Base-by-base conservation (phyloP, 1,139 yeast species). In the Yamadazyma dendronema region DNA sequence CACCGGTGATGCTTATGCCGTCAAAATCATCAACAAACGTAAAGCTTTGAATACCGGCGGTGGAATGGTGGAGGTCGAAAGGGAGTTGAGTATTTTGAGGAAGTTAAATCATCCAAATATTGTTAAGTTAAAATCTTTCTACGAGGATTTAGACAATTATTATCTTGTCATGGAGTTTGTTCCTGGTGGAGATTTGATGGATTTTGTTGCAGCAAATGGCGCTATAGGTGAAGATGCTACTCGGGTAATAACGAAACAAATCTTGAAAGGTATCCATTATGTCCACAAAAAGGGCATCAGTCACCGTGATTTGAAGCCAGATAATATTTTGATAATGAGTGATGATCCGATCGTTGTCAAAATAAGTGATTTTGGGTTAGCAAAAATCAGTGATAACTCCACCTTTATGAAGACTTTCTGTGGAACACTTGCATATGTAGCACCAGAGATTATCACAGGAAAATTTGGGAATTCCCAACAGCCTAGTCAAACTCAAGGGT, bases 121-220 rank as follows among this genome's bases (percentile, higher is more conserved):
- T 30, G 97, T 90, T 7, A 70, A 80, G 31, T 68, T 92, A 39
- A 81, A 84, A 52, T 92, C 89, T 7, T 87, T 85, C 50, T 89
- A 81, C 55, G 96, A 89, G 56, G 97, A 90, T 56, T 64, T 70
- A 10, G 85, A 83, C 42, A 79, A 77, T 51, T 87, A 87, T 58
- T 92, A 87, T 56, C 70, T 92, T 45, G 90, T 92, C 4, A 90
- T 92, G 97, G 98, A 92, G 55, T 84, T 83, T 50, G 94, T 92
- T 14, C 83, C 95, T 1, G 97, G 97, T 8, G 98, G 98, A n/a
- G 98, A 92, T 58, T 66, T 92, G 42, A 92, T 92, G 98, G 97
- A 81, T 62, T 89, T 87, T 62, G 95, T 90, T 2, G 92, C 95
- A 0, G 87, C 90, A 2, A 84, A 86, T 59, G 97, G 97, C 1